phyloP scores from a whole-genome alignment of 2,329 filamentous ascomycete species.

The Beauveria australis region DNA sequence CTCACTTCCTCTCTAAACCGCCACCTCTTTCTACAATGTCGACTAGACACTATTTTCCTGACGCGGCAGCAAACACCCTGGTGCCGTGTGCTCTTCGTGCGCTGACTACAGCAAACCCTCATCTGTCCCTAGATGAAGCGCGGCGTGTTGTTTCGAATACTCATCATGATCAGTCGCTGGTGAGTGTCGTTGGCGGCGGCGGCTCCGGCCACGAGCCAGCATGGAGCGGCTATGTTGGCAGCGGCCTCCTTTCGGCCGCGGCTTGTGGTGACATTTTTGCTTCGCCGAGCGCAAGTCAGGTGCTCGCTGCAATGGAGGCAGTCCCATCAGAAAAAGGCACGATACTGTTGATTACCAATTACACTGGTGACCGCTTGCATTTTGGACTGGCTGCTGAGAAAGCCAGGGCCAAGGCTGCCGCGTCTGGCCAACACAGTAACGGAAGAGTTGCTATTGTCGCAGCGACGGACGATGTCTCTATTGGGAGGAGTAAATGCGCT shows the following conservation, averaged over 20 bases:
- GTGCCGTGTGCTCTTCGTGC: constrained; percentile 19
- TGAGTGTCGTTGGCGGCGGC: constrained; percentile 44
- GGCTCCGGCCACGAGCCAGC: constrained; percentile 55
- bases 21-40: constrained; percentile 8
- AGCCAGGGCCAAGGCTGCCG: constrained; percentile 44
- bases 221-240: constrained; percentile 56
- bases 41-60: constrained; percentile 16
- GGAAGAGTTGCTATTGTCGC: constrained; percentile 57
- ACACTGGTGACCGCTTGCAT: constrained; percentile 56
- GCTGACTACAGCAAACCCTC: constrained; percentile 30
- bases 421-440: constrained; percentile 49
- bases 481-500: constrained; percentile 37
- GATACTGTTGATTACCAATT: constrained; percentile 56
- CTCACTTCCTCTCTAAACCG: background rate
- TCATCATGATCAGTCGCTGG: constrained; percentile 32
- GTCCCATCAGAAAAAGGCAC: constrained; percentile 45
- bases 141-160: constrained; percentile 46
- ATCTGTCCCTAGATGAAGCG: constrained; percentile 38
- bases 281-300: constrained; percentile 55
- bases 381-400: constrained; percentile 53
- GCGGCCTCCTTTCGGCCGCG: constrained; percentile 50
- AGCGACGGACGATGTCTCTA: background rate
- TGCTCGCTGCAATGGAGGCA: constrained; percentile 48
- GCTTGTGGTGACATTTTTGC: constrained; percentile 57
- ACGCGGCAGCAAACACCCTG: constrained; percentile 17